Conservation (phyloP, 2,329 filamentous ascomycete species). For the Fusarium vanettenii region DNA sequence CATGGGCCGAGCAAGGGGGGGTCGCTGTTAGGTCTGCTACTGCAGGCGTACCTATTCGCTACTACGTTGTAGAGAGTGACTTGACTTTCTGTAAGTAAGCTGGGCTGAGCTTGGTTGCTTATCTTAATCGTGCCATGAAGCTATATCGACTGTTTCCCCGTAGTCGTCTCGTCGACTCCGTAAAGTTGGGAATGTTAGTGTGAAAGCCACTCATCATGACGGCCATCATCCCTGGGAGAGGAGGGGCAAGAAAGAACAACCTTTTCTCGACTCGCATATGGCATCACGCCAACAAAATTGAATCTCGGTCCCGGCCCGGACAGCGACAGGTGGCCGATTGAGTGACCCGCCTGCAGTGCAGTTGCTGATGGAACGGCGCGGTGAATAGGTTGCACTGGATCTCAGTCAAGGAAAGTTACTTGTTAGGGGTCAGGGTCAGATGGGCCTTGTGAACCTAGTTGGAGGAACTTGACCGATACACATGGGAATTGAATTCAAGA, state of each 20-base stretch:
- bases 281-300: constrained; percentile 1
- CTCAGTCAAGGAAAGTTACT: constrained; percentile 25
- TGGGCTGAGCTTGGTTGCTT: neutral
- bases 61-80: constrained; percentile 4
- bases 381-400: constrained; percentile 30
- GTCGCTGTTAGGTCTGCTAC: neutral
- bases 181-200: neutral
- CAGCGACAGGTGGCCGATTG: constrained; percentile 8
- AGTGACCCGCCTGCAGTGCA: constrained; percentile 7
- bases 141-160: constrained; percentile 5
- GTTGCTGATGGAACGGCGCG: constrained; percentile 17
- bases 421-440: constrained; percentile 4
- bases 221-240: neutral
- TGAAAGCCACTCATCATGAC: constrained; percentile 21
- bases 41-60: constrained; percentile 7
- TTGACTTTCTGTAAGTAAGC: neutral
- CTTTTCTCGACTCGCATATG: constrained; percentile 3
- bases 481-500: neutral
- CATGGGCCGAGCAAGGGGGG: constrained; percentile 37
- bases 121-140: neutral
- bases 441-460: constrained; percentile 5
- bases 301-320: constrained; percentile 11
- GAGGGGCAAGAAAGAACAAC: neutral
- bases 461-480: constrained; percentile 24
- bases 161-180: neutral